Base-by-base conservation (phyloP, 257 asterid species). In the Salvia rosmarinus region DNA sequence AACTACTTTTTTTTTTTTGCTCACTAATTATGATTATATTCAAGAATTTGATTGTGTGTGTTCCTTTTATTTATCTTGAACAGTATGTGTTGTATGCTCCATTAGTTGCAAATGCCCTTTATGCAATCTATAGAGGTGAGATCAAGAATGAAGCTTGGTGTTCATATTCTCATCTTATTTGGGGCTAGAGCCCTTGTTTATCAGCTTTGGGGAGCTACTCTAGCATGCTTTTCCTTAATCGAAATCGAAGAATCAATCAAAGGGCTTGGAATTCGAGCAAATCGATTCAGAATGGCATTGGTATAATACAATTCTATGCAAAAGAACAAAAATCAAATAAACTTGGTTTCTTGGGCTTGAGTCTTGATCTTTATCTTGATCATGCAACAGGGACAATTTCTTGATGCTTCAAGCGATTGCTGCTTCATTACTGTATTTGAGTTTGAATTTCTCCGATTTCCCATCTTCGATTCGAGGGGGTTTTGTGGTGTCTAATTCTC, bases 271-370 rank as follows among this genome's bases (percentile, higher is more conserved):
- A 67, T 95, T 73, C 42, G 77, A 80, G 67, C 99, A 91, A 58
- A 95, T 91, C 39, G 96, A 95, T 66, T 78, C 85, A 57, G 97
- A 95, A 67, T 91, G 97, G 97, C 87, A 95, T 71, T 95, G 99
- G 99, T 95, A 35, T 19, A 17, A 5, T 7, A 42, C 56, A 21
- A 54, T 30, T 17, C 17, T 39, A 39, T 9, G 37, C 37, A 32
- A 32, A 9, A 39, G 9, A 39, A 7, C 3, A 1, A 25, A 25
- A 42, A 3, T 8, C 2, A 23, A 34, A 21, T 5, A 14, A 12
- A n/a, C n/a, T n/a, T 56, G 10, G 11, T 21, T 54, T 32, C 16
- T 40, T 34, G 20, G 67, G 21, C 49, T n/a, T 64, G 14, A 66
- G 25, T 54, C 17, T 68, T 74, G 54, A 70, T 77, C 56, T 9